A percentile compares a stretch with the other conserved stretches of the same genome.
Conservation (phyloP, 768 basidiomycete species). For the Coprinellus micaceus region DNA sequence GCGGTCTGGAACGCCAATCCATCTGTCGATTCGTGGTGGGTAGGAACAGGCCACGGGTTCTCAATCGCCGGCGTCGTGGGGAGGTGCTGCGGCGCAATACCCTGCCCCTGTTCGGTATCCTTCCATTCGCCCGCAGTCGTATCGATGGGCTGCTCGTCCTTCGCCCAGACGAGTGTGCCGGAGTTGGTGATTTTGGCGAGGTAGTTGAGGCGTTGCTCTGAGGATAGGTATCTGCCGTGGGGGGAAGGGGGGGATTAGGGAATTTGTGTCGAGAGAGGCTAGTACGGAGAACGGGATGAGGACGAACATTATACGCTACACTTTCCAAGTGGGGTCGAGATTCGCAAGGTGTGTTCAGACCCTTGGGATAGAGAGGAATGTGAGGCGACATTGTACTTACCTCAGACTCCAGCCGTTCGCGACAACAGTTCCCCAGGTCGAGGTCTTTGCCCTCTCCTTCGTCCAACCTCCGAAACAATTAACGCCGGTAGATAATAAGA, state of each 20-base stretch:
- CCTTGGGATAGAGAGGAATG: no score
- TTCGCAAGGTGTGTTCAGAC: no score
- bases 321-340: background rate
- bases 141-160: constrained; percentile 55
- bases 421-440: constrained; percentile 53
- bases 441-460: constrained; percentile 54
- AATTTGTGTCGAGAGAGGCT: no score
- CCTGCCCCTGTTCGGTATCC: constrained; percentile 53
- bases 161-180: constrained; percentile 57
- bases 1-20: no score
- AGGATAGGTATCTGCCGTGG: constrained; percentile 46
- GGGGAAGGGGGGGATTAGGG: background rate
- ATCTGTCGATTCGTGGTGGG: no score
- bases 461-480: constrained; percentile 49
- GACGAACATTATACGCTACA: background rate
- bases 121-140: constrained; percentile 61
- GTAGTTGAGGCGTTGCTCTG: constrained; percentile 63
- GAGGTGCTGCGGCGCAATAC: constrained; percentile 39
- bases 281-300: no score
- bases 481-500: no score
- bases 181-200: constrained; percentile 51
- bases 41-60: background rate
- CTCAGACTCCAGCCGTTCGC: constrained; percentile 60
- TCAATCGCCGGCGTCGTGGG: background rate
- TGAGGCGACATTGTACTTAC: no score